Percentiles rank a stretch among this genome's conserved stretches.
Conservation (phyloP, 2,329 filamentous ascomycete genomes). For the Microdochium nivale region DNA sequence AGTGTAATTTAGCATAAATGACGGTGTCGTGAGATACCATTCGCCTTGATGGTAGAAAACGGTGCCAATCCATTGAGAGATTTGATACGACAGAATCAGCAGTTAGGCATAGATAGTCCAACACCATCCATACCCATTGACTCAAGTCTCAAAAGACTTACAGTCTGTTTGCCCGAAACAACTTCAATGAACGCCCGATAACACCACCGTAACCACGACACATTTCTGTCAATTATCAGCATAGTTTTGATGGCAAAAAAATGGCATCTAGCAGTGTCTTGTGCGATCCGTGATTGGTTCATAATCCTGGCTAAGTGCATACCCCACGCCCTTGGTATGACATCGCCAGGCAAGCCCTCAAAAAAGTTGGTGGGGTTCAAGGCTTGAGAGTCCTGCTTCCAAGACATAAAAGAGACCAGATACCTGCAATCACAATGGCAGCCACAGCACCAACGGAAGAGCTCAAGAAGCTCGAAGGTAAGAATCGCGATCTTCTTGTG, state of each 20-base stretch:
- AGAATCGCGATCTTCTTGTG: slow-evolving; percentile 3
- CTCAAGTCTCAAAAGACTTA: too few relatives aligned
- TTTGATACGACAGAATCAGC: neutral
- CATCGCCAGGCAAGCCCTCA: slow-evolving; percentile 4
- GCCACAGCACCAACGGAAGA: slow-evolving; percentile 28
- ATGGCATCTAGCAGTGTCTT: too few relatives aligned
- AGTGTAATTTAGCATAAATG: neutral
- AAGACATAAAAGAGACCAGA: slow-evolving; percentile 1
- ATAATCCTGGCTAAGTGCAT: neutral
- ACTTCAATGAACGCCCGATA: too few relatives aligned
- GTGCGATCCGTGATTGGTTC: neutral
- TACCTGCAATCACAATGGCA: slow-evolving; percentile 24
- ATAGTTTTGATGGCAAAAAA: too few relatives aligned
- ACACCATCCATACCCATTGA: too few relatives aligned
- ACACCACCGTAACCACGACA: too few relatives aligned
- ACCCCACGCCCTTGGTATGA: slow-evolving; percentile 6
- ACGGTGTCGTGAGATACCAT: neutral
- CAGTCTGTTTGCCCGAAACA: too few relatives aligned
- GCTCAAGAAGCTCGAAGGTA: slow-evolving; percentile 31
- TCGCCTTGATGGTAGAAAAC: neutral
- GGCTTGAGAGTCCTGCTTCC: slow-evolving; percentile 1
- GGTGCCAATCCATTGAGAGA: neutral
- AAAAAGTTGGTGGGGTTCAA: slow-evolving; percentile 9
- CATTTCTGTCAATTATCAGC: too few relatives aligned
- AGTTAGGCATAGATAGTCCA: too few relatives aligned